phyloP scores from a whole-genome alignment of 1,284 basidiomycete species.

The Inonotus obliquus region DNA sequence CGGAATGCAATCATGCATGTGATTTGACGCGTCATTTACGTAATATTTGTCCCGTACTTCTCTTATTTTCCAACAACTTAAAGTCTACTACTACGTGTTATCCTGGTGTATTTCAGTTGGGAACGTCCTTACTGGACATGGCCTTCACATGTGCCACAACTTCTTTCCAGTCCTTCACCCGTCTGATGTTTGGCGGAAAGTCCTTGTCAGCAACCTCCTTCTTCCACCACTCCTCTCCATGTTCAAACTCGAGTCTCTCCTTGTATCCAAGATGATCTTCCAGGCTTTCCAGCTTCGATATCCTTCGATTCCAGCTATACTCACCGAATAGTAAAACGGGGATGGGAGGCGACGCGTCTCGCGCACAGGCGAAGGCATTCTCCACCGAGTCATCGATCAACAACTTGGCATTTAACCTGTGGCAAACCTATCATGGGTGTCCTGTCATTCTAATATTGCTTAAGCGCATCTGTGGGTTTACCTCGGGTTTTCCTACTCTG shows the following conservation, averaged over 20 bases:
- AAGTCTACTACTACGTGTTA: no score
- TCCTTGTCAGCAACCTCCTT: slow-evolving; percentile 37
- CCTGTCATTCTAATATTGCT: not conserved
- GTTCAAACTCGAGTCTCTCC: slow-evolving; percentile 44
- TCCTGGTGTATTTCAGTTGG: no score
- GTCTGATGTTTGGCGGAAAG: slow-evolving; percentile 42
- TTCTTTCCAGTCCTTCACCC: slow-evolving; percentile 54
- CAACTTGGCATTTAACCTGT: slow-evolving; percentile 54
- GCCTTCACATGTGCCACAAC: slow-evolving; percentile 48
- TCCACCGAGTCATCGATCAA: slow-evolving; percentile 79
- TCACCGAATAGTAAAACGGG: slow-evolving; percentile 71
- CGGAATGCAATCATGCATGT: slow-evolving; percentile 2
- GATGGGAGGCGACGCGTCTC: slow-evolving; percentile 32
- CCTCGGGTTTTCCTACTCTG: slow-evolving; percentile 67
- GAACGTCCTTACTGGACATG: no score
- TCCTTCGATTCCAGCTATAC: slow-evolving; percentile 69
- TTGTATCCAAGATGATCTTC: slow-evolving; percentile 56
- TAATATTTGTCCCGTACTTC: not conserved
- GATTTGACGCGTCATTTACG: slow-evolving; percentile 1
- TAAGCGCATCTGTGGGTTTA: slow-evolving; percentile 24
- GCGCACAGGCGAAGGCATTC: slow-evolving; percentile 61
- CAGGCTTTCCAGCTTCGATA: slow-evolving; percentile 40
- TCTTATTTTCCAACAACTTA: not conserved
- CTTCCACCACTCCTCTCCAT: slow-evolving; percentile 52
- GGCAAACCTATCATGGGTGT: slow-evolving; percentile 52